Percentiles rank a stretch among this genome's conserved stretches.
Conservation (phyloP, 2,329 filamentous ascomycete genomes). For the Monosporascus sp. region DNA sequence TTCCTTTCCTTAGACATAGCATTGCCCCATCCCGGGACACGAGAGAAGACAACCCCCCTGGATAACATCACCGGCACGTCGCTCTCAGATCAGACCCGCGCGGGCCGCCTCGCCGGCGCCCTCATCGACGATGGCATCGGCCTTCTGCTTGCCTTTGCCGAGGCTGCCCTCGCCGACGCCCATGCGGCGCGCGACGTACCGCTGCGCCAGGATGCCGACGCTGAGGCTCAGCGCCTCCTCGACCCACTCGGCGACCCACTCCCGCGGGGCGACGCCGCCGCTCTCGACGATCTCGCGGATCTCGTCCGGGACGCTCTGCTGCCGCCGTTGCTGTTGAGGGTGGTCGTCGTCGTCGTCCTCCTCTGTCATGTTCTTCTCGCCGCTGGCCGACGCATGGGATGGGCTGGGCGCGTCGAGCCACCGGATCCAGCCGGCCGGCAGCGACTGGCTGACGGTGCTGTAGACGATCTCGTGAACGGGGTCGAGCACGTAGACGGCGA, state of each 20-base stretch:
- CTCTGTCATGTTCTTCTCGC: slow-evolving; percentile 33
- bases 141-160: slow-evolving; percentile 56
- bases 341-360: slow-evolving; percentile 31
- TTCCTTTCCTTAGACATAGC: too few relatives aligned
- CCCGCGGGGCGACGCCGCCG: slow-evolving; percentile 78
- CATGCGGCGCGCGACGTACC: slow-evolving; percentile 93
- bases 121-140: slow-evolving; percentile 51
- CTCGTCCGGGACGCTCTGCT: slow-evolving; percentile 63
- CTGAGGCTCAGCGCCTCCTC: slow-evolving; percentile 77
- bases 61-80: neutral
- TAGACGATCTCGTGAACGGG: slow-evolving; percentile 90
- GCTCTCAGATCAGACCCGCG: slow-evolving; percentile 46
- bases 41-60: too few relatives aligned
- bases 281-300: slow-evolving; percentile 78
- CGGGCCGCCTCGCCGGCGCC: slow-evolving; percentile 55
- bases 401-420: slow-evolving; percentile 74
- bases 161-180: slow-evolving; percentile 79
- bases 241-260: slow-evolving; percentile 97
- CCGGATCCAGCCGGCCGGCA: slow-evolving; percentile 80
- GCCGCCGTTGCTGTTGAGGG: slow-evolving; percentile 7
- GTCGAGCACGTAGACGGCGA: slow-evolving; percentile 77
- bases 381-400: slow-evolving; percentile 47
- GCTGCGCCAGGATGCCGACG: slow-evolving; percentile 83
- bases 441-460: slow-evolving; percentile 71
- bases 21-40: too few relatives aligned